These are phyloP conservation scores for Fusarium graminum DNA, from an alignment of 2,329 filamentous ascomycete species.

Conservation along the genomic window DNA sequence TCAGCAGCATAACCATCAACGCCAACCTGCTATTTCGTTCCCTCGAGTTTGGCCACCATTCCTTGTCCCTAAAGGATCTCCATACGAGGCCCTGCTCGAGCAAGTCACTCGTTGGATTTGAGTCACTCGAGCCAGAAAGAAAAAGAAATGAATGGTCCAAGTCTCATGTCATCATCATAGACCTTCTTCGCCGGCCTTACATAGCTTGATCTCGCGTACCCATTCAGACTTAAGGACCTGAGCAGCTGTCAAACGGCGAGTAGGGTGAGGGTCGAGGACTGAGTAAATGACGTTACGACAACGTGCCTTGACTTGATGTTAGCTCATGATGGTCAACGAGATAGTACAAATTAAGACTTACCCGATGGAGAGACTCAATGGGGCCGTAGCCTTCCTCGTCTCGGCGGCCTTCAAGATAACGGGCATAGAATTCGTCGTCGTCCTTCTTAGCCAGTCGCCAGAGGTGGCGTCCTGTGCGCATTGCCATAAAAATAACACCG, in stretches of 20 bases:
- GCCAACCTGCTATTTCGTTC: conserved; percentile 34
- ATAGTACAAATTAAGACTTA: conserved; percentile 65
- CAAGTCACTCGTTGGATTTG: conserved; percentile 15
- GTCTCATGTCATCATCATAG: conserved; percentile 64
- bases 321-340: conserved; percentile 7
- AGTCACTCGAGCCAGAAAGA: conserved; percentile 3
- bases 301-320: conserved; percentile 73
- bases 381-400: conserved; percentile 97
- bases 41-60: conserved; percentile 19
- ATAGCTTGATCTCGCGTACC: conserved; percentile 97
- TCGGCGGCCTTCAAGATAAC: conserved; percentile 91
- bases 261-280: conserved; percentile 94
- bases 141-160: background rate
- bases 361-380: conserved; percentile 93
- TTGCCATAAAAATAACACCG: conserved; percentile 99
- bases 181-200: conserved; percentile 95
- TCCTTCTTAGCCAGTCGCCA: conserved; percentile 98
- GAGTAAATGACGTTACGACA: conserved; percentile 99
- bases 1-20: conserved; percentile 24
- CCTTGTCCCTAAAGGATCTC: conserved; percentile 23
- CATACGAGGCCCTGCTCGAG: conserved; percentile 4
- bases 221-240: conserved; percentile 99
- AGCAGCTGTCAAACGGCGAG: conserved; percentile 91
- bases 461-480: conserved; percentile 94
- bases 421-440: conserved; percentile 96